A percentile compares a stretch with the other conserved stretches of the same genome.
Conservation (phyloP, 192 early-diverging fungal species). For the Chytriomyces confervae region DNA sequence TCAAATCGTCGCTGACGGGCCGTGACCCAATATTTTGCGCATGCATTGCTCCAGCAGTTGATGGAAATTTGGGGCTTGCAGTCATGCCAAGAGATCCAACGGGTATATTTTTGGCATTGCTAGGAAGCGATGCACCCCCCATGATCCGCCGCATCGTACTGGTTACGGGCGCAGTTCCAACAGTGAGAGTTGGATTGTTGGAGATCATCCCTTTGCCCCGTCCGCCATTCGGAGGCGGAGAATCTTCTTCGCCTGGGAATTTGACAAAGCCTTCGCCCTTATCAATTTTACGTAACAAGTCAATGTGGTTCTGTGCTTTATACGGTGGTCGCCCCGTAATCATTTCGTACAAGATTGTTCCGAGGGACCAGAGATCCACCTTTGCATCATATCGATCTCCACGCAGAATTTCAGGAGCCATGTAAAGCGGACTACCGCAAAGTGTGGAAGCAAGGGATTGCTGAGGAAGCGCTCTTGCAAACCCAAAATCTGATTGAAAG, state of each 20-base stretch:
- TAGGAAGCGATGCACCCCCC: background rate
- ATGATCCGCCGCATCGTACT: background rate
- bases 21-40: slow-evolving; percentile 28
- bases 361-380: slow-evolving; percentile 96
- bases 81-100: slow-evolving; percentile 35
- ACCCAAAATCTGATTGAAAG: slow-evolving; percentile 81
- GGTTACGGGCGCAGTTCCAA: background rate
- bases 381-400: slow-evolving; percentile 95
- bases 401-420: slow-evolving; percentile 84
- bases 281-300: slow-evolving; percentile 90
- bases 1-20: slow-evolving; percentile 72
- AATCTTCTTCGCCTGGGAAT: slow-evolving; percentile 75
- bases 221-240: background rate
- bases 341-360: slow-evolving; percentile 95
- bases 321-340: slow-evolving; percentile 89
- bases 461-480: slow-evolving; percentile 85
- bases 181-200: background rate
- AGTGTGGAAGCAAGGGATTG: slow-evolving; percentile 91
- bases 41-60: slow-evolving; percentile 7
- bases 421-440: slow-evolving; percentile 96
- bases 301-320: slow-evolving; percentile 90
- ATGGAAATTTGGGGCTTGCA: slow-evolving; percentile 17
- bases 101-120: background rate
- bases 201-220: background rate
- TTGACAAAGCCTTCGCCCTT: slow-evolving; percentile 78